These are phyloP conservation scores for Diplocarpon rosae DNA, from an alignment of 2,329 filamentous ascomycete genomes.

Conservation along the genomic window DNA sequence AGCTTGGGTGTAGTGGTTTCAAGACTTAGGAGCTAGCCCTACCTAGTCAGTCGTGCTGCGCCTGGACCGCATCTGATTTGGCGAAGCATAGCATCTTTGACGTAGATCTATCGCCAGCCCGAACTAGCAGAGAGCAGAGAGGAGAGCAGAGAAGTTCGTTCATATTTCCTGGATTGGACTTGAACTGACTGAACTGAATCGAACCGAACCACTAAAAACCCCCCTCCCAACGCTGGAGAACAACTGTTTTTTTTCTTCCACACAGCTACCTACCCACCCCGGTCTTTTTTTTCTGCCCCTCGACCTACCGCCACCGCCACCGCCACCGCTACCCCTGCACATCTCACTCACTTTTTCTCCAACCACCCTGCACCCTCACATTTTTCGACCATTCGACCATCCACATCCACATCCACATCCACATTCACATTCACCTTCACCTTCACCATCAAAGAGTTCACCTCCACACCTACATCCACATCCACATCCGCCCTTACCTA, in stretches of 20 bases:
- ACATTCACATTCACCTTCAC: no score
- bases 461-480: no score
- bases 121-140: not conserved
- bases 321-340: not conserved
- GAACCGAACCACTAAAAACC: not conserved
- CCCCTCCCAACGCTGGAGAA: no score
- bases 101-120: slow-evolving; percentile 11
- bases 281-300: no score
- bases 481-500: no score
- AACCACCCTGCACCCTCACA: not conserved
- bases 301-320: no score
- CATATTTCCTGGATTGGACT: not conserved
- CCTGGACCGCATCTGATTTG: slow-evolving; percentile 7
- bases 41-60: not conserved
- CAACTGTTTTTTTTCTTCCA: no score
- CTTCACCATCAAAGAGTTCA: no score
- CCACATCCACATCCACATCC: no score
- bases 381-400: no score
- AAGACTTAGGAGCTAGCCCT: slow-evolving; percentile 2
- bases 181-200: not conserved
- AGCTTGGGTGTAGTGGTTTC: slow-evolving; percentile 2
- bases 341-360: not conserved
- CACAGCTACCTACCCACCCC: no score
- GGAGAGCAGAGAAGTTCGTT: not conserved
- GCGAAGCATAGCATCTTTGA: slow-evolving; percentile 7